Base-by-base conservation (phyloP, 192 early-diverging fungal species). In the Podila epicladia region DNA sequence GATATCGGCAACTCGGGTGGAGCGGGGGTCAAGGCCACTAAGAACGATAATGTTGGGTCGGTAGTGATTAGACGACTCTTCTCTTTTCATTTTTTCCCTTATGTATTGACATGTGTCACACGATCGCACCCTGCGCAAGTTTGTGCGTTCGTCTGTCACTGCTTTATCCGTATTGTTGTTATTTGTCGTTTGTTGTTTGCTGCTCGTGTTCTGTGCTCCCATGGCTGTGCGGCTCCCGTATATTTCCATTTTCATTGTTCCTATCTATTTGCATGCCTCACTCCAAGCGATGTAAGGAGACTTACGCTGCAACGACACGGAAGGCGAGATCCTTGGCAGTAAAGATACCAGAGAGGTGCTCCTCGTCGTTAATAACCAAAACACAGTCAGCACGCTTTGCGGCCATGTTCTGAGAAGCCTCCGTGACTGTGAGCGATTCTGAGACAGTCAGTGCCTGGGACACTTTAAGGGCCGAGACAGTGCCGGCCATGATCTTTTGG, bases 241-340 rank as follows among this genome's bases (percentile, higher is more conserved):
- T 55, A 24, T n/a, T 55, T 26, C 53, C 53, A 26, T 55, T 55
- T 55, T 55, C n/a, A 55, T n/a, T 2, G n/a, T 55, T 55, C 24
- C 24, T 55, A 4, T 22, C 26, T 24, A 22, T 55, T 20, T 55
- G n/a, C n/a, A 55, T 55, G n/a, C 53, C 1, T 24, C 24, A n/a
- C 12, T 55, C 53, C 24, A 67, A 53, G 22, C 28, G 29, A 17
- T 17, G 31, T 7, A 28, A 65, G 20, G n/a, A 20, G 32, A 80
- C 77, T 55, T 73, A 80, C 77, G 77, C 84, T 50, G 79, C 97
- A 20, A 98, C 96, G 19, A 98, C 97, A 33, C 97, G 87, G 84
- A 95, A 98, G 33, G 97, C 94, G 58, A 99, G 87, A 85, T 99
- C 98, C 86, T 98, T 99, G 64, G 96, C 98, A 1, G 98, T 99